These are phyloP conservation scores for Fraxinus ornus DNA, from an alignment of 305 asterid species.

Conservation along the genomic window DNA sequence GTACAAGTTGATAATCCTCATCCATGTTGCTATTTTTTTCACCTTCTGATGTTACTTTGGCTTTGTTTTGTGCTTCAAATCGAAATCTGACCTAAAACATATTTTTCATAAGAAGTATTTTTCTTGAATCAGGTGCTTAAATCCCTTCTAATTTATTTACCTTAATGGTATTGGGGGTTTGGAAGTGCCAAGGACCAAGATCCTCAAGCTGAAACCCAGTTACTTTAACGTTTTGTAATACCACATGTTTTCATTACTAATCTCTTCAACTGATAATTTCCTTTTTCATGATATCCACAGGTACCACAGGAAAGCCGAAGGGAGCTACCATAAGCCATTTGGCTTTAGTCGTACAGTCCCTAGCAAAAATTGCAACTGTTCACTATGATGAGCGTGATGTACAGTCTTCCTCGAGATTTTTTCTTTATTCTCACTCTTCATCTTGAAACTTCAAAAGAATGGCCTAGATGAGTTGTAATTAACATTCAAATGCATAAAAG, in stretches of 20 bases:
- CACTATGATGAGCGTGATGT: slow-evolving; percentile 83
- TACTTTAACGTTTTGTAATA: neutral
- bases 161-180: neutral
- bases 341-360: slow-evolving; percentile 76
- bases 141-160: neutral
- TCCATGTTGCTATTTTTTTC: neutral
- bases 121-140: neutral
- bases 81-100: neutral
- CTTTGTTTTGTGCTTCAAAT: neutral
- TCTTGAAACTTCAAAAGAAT: neutral
- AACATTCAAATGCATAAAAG: neutral
- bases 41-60: neutral
- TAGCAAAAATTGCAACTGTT: slow-evolving; percentile 78
- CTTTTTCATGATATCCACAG: slow-evolving; percentile 36
- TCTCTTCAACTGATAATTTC: neutral
- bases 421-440: neutral
- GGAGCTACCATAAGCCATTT: slow-evolving; percentile 77
- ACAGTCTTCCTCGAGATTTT: slow-evolving; percentile 20
- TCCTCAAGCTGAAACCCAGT: neutral
- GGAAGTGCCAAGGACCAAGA: neutral
- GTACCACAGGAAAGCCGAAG: slow-evolving; percentile 92
- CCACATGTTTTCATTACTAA: neutral
- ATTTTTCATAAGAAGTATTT: neutral
- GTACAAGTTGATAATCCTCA: slow-evolving; percentile 21
- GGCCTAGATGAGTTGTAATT: neutral